These are phyloP conservation scores for Apiospora aurea DNA, from an alignment of 2,329 filamentous ascomycete species.

Conservation along the genomic window DNA sequence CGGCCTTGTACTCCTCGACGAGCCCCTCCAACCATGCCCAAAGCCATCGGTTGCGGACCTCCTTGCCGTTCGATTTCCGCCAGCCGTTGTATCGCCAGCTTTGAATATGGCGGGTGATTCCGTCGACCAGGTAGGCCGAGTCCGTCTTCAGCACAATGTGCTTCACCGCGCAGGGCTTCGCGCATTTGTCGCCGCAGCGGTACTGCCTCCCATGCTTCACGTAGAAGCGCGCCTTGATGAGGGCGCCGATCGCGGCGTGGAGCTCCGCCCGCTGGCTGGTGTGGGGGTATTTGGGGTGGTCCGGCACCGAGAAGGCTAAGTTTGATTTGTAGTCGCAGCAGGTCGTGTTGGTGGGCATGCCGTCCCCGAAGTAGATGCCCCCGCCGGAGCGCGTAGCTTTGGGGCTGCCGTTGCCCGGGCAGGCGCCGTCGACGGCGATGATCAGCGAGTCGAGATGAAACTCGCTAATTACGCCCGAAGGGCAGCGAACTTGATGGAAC, in stretches of 20 bases:
- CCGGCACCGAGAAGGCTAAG: constrained; percentile 49
- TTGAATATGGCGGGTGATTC: constrained; percentile 50
- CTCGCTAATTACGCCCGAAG: no score
- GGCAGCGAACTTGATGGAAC: no score
- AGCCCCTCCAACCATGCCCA: no score
- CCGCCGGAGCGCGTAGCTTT: constrained; percentile 50
- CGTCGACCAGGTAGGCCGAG: constrained; percentile 57
- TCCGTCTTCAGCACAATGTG: constrained; percentile 60
- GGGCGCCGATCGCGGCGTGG: constrained; percentile 58
- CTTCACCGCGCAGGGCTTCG: constrained; percentile 52
- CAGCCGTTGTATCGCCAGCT: constrained; percentile 55
- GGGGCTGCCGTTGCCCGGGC: constrained; percentile 48
- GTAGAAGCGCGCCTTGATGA: constrained; percentile 44
- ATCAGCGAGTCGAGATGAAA: constrained; percentile 41
- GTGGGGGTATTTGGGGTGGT: constrained; percentile 37
- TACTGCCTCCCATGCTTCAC: constrained; percentile 27
- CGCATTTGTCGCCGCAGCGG: constrained; percentile 29
- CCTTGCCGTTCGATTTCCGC: no score
- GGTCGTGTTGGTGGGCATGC: no score
- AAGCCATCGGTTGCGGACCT: no score
- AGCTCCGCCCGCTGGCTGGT: constrained; percentile 63
- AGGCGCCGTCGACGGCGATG: constrained; percentile 55
- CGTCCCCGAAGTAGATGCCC: constrained; percentile 36
- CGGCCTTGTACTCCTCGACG: no score
- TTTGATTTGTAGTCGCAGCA: no score